Conservation (phyloP, 2,329 filamentous ascomycete species). For the Bipolaris victoriae region DNA sequence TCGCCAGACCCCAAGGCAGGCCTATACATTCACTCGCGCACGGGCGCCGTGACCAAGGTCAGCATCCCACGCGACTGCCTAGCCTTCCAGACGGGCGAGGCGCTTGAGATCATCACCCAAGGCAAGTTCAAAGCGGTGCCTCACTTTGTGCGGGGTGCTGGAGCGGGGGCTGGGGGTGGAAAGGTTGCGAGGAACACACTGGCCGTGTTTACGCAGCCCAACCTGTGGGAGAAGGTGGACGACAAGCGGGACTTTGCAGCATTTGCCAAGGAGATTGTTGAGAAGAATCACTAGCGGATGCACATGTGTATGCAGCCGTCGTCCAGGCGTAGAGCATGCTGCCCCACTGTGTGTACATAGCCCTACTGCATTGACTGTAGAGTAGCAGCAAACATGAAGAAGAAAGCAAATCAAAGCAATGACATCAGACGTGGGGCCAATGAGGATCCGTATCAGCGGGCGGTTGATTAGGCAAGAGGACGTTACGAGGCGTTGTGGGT, state of each 20-base stretch:
- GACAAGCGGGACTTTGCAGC: slow-evolving; percentile 74
- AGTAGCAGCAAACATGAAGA: background rate
- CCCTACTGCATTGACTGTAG: background rate
- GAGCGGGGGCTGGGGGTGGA: slow-evolving; percentile 54
- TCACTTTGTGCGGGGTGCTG: slow-evolving; percentile 86
- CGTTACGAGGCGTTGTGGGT: too few relatives aligned
- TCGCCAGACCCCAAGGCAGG: slow-evolving; percentile 86
- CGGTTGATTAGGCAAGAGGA: background rate
- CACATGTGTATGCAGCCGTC: background rate
- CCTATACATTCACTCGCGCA: slow-evolving; percentile 90
- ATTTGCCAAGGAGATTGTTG: slow-evolving; percentile 66
- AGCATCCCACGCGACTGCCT: slow-evolving; percentile 89
- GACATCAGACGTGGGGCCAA: background rate
- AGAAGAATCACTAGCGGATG: slow-evolving; percentile 50
- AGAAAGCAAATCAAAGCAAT: background rate
- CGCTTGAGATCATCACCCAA: slow-evolving; percentile 86
- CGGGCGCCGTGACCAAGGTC: slow-evolving; percentile 84
- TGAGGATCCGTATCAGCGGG: background rate
- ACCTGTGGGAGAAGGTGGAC: slow-evolving; percentile 80
- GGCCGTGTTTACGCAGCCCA: slow-evolving; percentile 96
- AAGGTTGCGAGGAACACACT: slow-evolving; percentile 74
- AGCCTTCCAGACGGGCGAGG: slow-evolving; percentile 94
- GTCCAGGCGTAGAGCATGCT: background rate
- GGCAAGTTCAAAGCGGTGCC: slow-evolving; percentile 93
- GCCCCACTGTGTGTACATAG: too few relatives aligned